Base-by-base conservation (phyloP, 148 eudicot species). In the Beta vulgaris region DNA sequence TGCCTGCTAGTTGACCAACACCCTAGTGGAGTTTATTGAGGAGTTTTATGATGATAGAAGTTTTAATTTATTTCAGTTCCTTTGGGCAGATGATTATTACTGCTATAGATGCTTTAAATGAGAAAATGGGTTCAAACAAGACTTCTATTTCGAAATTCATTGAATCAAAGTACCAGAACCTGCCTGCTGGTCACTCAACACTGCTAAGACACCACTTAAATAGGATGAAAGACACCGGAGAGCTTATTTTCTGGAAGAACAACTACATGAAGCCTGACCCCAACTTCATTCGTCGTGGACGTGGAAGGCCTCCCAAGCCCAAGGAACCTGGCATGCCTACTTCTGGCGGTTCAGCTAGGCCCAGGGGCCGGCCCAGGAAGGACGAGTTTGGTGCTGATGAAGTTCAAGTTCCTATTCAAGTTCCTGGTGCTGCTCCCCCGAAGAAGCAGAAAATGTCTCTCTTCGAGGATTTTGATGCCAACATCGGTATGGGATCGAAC, bases 201-300 rank as follows among this genome's bases (percentile, higher is more conserved):
- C 83, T 84, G 29, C 85, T 84, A 13, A 64, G 77, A 60, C 87
- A 81, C 76, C 87, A 84, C 76, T 28, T 84, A 70, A 76, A 63
- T 81, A 79, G 68, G 79, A 84, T 84, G 87, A 81, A 82, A 73
- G 87, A 84, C 2, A 73, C 64, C 1, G 87, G 81, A 1, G 81
- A 84, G 28, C 83, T 84, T 29, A 79, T 84, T 40, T 84, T 84
- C 81, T 84, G 76, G 80, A 84, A 84, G 80, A 84, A 84, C 81
- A 84, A 81, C 55, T 84, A 81, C 76, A 84, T 84, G 87, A 78
- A 76, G 29, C 87, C 84, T n/a, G 72, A 73, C 63, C 87, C 87
- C 1, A 77, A 81, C 73, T 81, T 84, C 78, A 79, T 84, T 36
- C 78, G 84, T 10, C 87, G 87, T 34, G 87, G 87, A 9, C 80